A percentile compares a stretch with the other conserved stretches of the same genome.
phyloP scores from a whole-genome alignment of 169 alveolate genomes.

The Cryptosporidium tyzzeri region DNA sequence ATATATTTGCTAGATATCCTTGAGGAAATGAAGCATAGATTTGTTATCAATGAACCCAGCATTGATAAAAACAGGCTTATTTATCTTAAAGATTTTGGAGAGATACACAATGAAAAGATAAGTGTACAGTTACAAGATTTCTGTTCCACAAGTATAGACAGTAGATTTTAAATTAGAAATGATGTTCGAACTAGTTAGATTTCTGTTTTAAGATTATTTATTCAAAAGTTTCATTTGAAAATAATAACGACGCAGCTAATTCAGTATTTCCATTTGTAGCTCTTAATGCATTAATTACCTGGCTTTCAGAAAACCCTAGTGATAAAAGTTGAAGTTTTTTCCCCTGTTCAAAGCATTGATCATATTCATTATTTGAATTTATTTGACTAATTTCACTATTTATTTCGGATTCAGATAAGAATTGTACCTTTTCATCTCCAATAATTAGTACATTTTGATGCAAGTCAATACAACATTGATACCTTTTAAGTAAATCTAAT shows the following conservation, averaged over 20 bases:
- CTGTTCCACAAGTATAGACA: neutral
- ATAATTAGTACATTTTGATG: conserved; percentile 86
- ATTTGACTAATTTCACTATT: neutral
- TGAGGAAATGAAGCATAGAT: conserved; percentile 46
- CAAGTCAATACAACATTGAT: conserved; percentile 92
- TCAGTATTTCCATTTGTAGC: conserved; percentile 78
- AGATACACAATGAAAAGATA: neutral
- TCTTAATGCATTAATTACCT: conserved; percentile 75
- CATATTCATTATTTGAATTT: neutral
- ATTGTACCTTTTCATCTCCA: conserved; percentile 88
- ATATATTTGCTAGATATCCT: neutral
- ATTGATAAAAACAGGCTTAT: conserved; percentile 32
- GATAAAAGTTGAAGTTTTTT: conserved; percentile 53
- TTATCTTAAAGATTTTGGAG: conserved; percentile 11
- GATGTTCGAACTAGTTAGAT: neutral
- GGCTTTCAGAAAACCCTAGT: conserved; percentile 77
- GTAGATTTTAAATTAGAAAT: neutral
- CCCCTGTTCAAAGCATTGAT: conserved; percentile 12
- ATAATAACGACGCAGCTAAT: conserved; percentile 77
- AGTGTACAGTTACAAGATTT: conserved; percentile 14
- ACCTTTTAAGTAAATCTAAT: conserved; percentile 92
- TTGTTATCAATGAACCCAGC: conserved; percentile 39
- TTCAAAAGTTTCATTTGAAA: conserved; percentile 28
- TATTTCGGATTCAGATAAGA: conserved; percentile 80
- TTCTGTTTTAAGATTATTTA: conserved; percentile 6